These are phyloP conservation scores for Pezicula radicicola DNA, from an alignment of 2,329 filamentous ascomycete genomes.

Conservation along the genomic window DNA sequence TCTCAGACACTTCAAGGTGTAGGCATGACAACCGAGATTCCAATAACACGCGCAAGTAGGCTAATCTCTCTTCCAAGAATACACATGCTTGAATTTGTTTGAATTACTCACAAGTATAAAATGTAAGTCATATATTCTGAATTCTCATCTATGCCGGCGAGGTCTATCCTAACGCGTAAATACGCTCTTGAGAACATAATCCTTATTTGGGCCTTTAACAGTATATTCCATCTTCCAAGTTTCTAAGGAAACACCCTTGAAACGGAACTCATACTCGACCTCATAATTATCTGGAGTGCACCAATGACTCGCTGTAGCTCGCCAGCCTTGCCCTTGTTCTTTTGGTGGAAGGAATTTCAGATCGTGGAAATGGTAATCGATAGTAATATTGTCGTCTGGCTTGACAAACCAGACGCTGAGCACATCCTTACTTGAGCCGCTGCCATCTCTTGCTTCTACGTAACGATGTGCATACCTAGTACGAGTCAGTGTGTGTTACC, in stretches of 20 bases:
- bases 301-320: constrained; percentile 64
- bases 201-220: constrained; percentile 71
- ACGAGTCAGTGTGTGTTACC: constrained; percentile 31
- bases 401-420: constrained; percentile 74
- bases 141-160: no score
- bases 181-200: constrained; percentile 59
- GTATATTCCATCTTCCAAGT: constrained; percentile 61
- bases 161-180: constrained; percentile 39
- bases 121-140: no score
- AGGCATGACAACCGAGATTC: no score
- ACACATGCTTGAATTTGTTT: no score
- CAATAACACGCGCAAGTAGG: no score
- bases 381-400: constrained; percentile 55
- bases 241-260: constrained; percentile 52
- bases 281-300: constrained; percentile 72
- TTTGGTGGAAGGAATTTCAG: constrained; percentile 55
- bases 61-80: no score
- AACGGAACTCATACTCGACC: constrained; percentile 65
- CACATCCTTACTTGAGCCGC: constrained; percentile 38
- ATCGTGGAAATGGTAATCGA: constrained; percentile 74
- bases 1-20: no score
- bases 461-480: constrained; percentile 72
- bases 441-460: constrained; percentile 37
- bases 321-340: constrained; percentile 39
- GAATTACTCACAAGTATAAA: no score